Base-by-base conservation (phyloP, 2,329 filamentous ascomycete genomes). In the Cytospora schulzeri region DNA sequence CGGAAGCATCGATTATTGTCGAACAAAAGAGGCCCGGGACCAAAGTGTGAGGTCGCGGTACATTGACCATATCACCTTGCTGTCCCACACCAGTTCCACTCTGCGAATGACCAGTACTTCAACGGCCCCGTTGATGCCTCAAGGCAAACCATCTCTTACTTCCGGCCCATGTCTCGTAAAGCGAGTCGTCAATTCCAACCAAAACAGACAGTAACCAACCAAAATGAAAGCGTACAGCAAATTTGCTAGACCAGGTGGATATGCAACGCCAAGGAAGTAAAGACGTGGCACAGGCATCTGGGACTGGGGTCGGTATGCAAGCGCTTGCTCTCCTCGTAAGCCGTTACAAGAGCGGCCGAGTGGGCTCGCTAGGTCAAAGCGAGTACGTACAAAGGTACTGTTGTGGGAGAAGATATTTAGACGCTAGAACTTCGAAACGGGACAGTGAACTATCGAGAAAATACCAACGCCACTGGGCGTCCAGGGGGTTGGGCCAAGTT, bases 221-320 rank as follows among this genome's bases (percentile, higher is more conserved):
- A 31, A 31, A 31, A 9, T 31, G 29, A 9, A 31, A 31, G 29
- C 9, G 9, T 9, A 38, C 52, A 22, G 15, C 48, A 41, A 31
- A 53, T 56, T 55, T 59, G 29, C 41, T 63, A 63, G 45, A 57
- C 54, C 54, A 51, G 35, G 31, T 60, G 52, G 57, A 50, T 58
- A 31, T 57, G 62, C 41, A 55, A 59, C 57, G 65, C 62, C 65
- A 65, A 65, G 65, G 61, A n/a, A 26, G 62, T 65, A 62, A 52
- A 55, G 38, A 57, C 57, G 57, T 59, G 50, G 57, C 58, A 57
- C 65, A 65, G 54, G 58, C 62, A 66, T 33, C 19, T 35, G 54
- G n/a, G 51, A n/a, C 38, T 17, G 8, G 38, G 24, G 45, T 54
- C 17, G 51, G 33, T 57, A 33, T 35, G 53, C 29, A 45, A 50